These are phyloP conservation scores for Backusella tuberculispora DNA, from an alignment of 192 early-diverging fungal species.

Conservation along the genomic window DNA sequence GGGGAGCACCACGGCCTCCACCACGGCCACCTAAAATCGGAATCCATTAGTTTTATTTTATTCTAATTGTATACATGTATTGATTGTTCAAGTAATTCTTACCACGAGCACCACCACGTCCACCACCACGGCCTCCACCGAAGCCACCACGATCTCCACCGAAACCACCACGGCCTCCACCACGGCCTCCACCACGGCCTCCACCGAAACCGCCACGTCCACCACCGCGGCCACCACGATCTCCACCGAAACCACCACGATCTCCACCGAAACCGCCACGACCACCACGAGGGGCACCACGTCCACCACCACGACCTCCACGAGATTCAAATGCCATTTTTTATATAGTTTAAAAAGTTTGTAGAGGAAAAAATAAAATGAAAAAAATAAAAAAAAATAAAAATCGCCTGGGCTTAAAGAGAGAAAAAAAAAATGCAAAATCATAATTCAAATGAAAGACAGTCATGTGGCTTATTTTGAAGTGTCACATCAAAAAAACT, in stretches of 20 bases:
- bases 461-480: constrained; percentile 4
- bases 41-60: too few species aligned
- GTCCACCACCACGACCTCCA: constrained; percentile 21
- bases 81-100: too few species aligned
- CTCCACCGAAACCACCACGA: constrained; percentile 50
- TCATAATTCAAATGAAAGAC: neutral
- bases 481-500: neutral
- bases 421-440: constrained; percentile 10
- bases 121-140: constrained; percentile 50
- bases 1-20: constrained; percentile 33
- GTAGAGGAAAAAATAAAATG: constrained; percentile 14
- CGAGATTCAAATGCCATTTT: constrained; percentile 35
- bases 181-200: constrained; percentile 49
- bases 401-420: constrained; percentile 3
- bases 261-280: constrained; percentile 52
- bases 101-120: constrained; percentile 82
- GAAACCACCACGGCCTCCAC: constrained; percentile 44
- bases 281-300: constrained; percentile 38
- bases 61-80: too few species aligned
- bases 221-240: constrained; percentile 46
- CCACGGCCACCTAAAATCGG: constrained; percentile 27
- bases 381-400: neutral
- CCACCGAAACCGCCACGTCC: constrained; percentile 48
- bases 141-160: constrained; percentile 48
- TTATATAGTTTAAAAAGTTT: constrained; percentile 14